These are phyloP conservation scores for Cronartium quercuum DNA, from an alignment of 1,284 basidiomycete species.

Conservation along the genomic window DNA sequence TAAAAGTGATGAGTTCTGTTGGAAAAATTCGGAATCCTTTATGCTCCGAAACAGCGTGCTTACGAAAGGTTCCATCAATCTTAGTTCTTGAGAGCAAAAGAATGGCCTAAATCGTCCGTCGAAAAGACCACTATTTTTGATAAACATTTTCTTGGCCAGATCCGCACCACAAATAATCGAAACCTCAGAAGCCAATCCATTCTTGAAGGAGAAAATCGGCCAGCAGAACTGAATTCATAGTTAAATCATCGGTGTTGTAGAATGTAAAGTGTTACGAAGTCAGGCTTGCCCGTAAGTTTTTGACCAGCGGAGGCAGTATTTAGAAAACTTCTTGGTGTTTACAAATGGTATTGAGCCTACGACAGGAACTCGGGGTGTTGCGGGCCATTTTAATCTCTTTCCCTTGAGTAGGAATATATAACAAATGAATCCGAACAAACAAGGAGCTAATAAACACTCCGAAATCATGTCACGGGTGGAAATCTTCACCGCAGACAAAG, in stretches of 20 bases:
- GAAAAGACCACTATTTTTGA: background rate
- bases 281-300: background rate
- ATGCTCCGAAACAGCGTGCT: background rate
- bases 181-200: background rate
- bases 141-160: background rate
- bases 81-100: background rate
- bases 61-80: background rate
- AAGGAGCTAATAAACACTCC: no score
- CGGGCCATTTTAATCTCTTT: background rate
- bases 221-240: background rate
- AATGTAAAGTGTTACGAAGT: background rate
- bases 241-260: background rate
- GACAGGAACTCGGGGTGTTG: background rate
- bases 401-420: no score
- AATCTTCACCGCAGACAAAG: no score
- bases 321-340: background rate
- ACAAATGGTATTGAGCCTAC: background rate
- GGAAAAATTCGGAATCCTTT: background rate
- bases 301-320: background rate
- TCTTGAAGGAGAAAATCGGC: background rate
- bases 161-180: background rate
- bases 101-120: background rate
- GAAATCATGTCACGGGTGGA: no score
- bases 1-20: background rate
- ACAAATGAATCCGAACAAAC: no score